phyloP scores from a whole-genome alignment of 495 filamentous ascomycete genomes.

The Collariella sp. region DNA sequence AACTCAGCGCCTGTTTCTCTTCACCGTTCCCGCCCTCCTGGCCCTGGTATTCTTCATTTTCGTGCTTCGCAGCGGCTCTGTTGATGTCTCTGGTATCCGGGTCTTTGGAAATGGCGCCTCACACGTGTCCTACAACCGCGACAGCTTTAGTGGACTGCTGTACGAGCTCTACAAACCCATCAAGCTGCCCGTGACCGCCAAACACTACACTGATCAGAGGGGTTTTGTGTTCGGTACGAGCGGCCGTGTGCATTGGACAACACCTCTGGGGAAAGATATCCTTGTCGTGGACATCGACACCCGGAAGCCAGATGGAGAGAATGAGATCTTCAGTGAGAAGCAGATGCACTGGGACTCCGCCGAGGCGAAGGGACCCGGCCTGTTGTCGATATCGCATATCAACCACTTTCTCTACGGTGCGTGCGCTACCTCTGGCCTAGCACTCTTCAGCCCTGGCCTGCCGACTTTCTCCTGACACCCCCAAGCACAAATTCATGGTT shows the following conservation, averaged over 20 bases:
- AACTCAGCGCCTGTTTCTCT: too few species aligned
- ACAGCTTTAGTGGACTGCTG: background rate
- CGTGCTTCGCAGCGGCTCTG: too few species aligned
- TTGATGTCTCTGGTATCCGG: too few species aligned
- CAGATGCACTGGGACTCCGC: background rate
- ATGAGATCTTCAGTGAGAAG: background rate
- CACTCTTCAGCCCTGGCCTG: background rate
- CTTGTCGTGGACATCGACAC: conserved; percentile 1
- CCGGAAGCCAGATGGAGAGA: background rate
- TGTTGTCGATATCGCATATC: background rate
- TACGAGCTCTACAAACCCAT: background rate
- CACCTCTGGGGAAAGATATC: background rate
- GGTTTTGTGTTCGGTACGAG: background rate
- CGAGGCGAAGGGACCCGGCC: background rate
- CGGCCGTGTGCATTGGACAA: background rate
- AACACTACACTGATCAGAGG: conserved; percentile 1
- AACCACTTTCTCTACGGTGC: conserved; percentile 2
- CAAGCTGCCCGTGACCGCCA: background rate
- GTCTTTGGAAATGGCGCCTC: background rate
- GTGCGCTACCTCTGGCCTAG: background rate
- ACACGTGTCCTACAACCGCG: background rate
- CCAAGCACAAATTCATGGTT: conserved; percentile 35
- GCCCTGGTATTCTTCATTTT: too few species aligned
- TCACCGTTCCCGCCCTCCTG: too few species aligned
- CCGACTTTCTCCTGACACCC: background rate